These are phyloP conservation scores for Trichoderma sp. DNA, from an alignment of 2,329 filamentous ascomycete genomes.

Conservation along the genomic window DNA sequence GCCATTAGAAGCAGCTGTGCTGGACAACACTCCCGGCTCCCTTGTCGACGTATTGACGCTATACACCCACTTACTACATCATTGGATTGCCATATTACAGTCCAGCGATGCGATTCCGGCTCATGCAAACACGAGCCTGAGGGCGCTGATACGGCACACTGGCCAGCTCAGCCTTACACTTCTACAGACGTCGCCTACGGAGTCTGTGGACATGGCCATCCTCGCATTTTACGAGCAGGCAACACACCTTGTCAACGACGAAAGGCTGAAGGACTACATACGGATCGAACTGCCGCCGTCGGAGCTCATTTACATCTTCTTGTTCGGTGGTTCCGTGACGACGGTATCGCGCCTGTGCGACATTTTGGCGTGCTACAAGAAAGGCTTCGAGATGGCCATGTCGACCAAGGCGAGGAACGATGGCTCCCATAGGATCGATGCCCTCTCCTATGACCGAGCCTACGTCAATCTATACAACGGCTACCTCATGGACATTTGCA, in stretches of 20 bases:
- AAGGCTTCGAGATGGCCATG: slow-evolving; percentile 69
- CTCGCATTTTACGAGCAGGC: slow-evolving; percentile 71
- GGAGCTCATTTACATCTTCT: slow-evolving; percentile 68
- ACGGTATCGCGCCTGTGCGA: slow-evolving; percentile 69
- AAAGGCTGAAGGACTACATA: slow-evolving; percentile 54
- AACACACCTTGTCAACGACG: slow-evolving; percentile 58
- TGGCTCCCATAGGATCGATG: slow-evolving; percentile 37
- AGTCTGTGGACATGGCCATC: slow-evolving; percentile 56
- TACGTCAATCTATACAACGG: slow-evolving; percentile 76
- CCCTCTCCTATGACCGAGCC: slow-evolving; percentile 55
- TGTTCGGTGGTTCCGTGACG: slow-evolving; percentile 65
- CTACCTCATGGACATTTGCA: slow-evolving; percentile 85
- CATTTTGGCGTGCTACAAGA: slow-evolving; percentile 72
- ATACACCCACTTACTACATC: slow-evolving; percentile 67
- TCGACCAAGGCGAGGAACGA: slow-evolving; percentile 42
- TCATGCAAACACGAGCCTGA: slow-evolving; percentile 44
- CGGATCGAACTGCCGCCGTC: slow-evolving; percentile 70
- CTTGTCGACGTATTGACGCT: slow-evolving; percentile 65
- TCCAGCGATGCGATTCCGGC: slow-evolving; percentile 43
- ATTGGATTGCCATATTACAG: slow-evolving; percentile 56
- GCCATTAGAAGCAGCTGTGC: slow-evolving; percentile 54
- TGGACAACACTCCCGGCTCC: slow-evolving; percentile 53
- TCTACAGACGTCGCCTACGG: slow-evolving; percentile 53
- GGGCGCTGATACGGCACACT: slow-evolving; percentile 51
- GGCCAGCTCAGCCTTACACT: slow-evolving; percentile 62